Evolutionary conservation across 441 rosid species (phyloP), one percentile per base, ranked within the genome.

Genomic region (Gossypium lobatum): DNA sequence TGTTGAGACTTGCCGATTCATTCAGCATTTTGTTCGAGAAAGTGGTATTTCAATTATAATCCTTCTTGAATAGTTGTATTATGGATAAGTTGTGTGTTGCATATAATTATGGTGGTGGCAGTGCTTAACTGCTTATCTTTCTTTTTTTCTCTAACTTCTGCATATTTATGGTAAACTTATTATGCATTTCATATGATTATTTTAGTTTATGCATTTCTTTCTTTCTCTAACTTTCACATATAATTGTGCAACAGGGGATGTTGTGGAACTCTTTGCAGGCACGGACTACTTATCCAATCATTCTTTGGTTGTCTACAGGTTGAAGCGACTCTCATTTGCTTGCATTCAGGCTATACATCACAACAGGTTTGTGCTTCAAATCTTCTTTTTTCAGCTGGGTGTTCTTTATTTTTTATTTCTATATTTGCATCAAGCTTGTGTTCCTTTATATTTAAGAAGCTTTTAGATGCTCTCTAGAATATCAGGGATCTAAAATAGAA

Each of bases 301-400:
- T 75, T 81, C 83, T 81, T 79, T 88, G 83, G 98, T 88, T 89
- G 98, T 88, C 75, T 86, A 84, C 80, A 91, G 96, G 80, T 91
- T 91, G 83, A 88, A 91, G 83, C 83, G 80, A 75, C 87, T 93
- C 61, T 84, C 90, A 60, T 88, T 87, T 80, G 73, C 83, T 70
- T 96, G 95, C 85, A 78, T 93, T 76, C 88, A 88, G 75, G 97
- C 98, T 75, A 77, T 91, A 75, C 84, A 89, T 85, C 86, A 86
- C 77, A 92, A 96, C 72, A 89, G 98, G 99, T 93, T 78, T 77
- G 61, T 50, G 48, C 63, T 23, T 59, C 23, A 25, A 20, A 26
- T 57, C 67, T 69, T 63, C 28, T 77, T 70, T 23, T 64, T 26
- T 55, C 13, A 6, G 60, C 14, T 62, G 39, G 39, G 64, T 71